Base-by-base conservation (phyloP, 176 grass and related monocot species). In the Carex parvula region DNA sequence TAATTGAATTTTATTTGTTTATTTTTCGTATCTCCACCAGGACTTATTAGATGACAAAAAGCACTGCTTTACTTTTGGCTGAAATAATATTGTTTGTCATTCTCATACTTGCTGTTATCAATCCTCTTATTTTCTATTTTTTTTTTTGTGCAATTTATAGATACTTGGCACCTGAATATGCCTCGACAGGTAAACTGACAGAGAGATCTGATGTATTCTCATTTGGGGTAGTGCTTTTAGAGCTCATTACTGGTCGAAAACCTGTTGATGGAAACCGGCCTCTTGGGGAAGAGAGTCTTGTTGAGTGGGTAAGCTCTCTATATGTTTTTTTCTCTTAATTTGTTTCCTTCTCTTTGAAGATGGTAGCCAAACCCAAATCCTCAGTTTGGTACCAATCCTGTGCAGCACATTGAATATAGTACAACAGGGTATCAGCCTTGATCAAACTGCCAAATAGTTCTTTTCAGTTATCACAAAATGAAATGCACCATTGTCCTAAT, bases 101-200 rank as follows among this genome's bases (percentile, higher is more conserved):
- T 77, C 24, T 77, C 50, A 32, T 55, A 52, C 22, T 77, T 77
- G 1, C 46, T 77, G 73, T 33, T 17, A 30, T 56, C 6, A 56
- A 73, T 17, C 3, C 17, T 56, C 22, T 21, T 64, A 64, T 8
- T 52, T 77, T 15, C 3, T 7, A 24, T 56, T 77, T 14, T 33
- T 66, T 84, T 77, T 66, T 79, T 42, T 84, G 44, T 84, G 44
- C 0, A 83, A 54, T 30, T 73, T 87, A 4, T 42, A 95, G 95
- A 78, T 98, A 98, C 72, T 68, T 98, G 92, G 95, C 95, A 50
- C 96, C 93, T 13, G 86, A 98, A 82, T 98, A 98, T 63, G 96
- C 93, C 0, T 95, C 91, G 3, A 89, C 86, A 2, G 93, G 96
- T 46, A 98, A 98, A 82, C 69, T 98, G 64, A 98, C 92, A 0